Evolutionary conservation across 768 basidiomycete genomes (phyloP).

Genomic region (Plicaturopsis crispa): DNA sequence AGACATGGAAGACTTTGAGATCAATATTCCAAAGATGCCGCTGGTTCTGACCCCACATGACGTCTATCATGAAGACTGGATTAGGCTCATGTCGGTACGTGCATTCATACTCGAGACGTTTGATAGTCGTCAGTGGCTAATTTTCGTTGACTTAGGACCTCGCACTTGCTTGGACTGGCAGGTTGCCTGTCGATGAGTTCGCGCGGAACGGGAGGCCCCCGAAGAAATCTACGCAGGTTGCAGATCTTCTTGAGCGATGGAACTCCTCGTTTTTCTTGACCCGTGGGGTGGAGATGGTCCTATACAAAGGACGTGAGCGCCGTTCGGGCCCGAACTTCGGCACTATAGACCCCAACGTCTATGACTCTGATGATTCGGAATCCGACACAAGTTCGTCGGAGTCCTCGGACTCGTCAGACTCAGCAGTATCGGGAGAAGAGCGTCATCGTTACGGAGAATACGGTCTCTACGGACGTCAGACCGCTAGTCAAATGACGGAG

Average conservation of each 20-base stretch:
- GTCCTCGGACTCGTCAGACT: slow-evolving; percentile 25
- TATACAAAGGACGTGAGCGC: slow-evolving; percentile 76
- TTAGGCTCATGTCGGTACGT: slow-evolving; percentile 66
- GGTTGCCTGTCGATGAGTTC: slow-evolving; percentile 54
- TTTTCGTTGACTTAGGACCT: slow-evolving; percentile 44
- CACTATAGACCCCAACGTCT: slow-evolving; percentile 44
- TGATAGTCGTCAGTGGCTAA: slow-evolving; percentile 1
- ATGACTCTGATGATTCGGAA: slow-evolving; percentile 34
- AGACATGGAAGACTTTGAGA: slow-evolving; percentile 70
- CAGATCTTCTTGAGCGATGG: slow-evolving; percentile 77
- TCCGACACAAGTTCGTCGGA: slow-evolving; percentile 31
- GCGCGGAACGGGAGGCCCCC: slow-evolving; percentile 39
- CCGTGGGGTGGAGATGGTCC: slow-evolving; percentile 70
- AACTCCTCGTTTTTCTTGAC: slow-evolving; percentile 67
- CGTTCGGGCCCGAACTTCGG: slow-evolving; percentile 61
- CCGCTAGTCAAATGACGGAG: slow-evolving; percentile 24
- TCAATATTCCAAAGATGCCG: slow-evolving; percentile 66
- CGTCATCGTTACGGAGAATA: slow-evolving; percentile 26
- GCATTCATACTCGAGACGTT: neutral
- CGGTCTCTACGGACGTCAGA: slow-evolving; percentile 36
- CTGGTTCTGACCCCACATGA: slow-evolving; percentile 67
- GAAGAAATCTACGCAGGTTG: slow-evolving; percentile 50
- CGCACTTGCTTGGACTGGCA: slow-evolving; percentile 69
- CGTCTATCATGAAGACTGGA: slow-evolving; percentile 75
- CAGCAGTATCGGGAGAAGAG: slow-evolving; percentile 34